Percentiles rank a stretch among this genome's conserved stretches.
phyloP scores from a whole-genome alignment of 768 basidiomycete genomes.

The Multifurca ochricompacta region DNA sequence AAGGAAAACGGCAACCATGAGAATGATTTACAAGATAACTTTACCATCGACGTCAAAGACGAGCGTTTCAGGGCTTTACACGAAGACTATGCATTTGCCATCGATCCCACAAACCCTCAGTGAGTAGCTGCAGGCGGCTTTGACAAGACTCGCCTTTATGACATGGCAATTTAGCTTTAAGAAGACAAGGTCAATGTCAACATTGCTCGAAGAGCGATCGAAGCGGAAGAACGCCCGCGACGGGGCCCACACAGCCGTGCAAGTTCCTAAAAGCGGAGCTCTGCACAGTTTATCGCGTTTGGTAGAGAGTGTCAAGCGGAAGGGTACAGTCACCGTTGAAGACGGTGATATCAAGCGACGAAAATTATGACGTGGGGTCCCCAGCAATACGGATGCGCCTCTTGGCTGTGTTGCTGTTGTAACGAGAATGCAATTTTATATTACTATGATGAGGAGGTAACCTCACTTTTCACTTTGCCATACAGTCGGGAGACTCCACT shows the following conservation, averaged over 20 bases:
- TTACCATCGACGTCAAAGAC: conserved; percentile 78
- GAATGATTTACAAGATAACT: conserved; percentile 69
- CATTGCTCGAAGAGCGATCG: conserved; percentile 77
- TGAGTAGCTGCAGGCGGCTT: conserved; percentile 35
- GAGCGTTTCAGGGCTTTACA: conserved; percentile 81
- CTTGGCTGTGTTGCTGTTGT: neutral
- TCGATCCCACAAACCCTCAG: conserved; percentile 95
- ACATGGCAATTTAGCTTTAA: conserved; percentile 55
- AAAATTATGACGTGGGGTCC: conserved; percentile 10
- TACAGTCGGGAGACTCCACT: neutral
- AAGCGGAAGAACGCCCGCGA: conserved; percentile 37
- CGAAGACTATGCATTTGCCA: conserved; percentile 87
- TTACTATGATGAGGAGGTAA: neutral
- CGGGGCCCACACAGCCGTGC: conserved; percentile 1
- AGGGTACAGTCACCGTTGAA: conserved; percentile 34
- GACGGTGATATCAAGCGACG: conserved; percentile 32
- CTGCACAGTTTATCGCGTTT: conserved; percentile 46
- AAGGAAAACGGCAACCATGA: conserved; percentile 44
- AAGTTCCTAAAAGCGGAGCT: neutral
- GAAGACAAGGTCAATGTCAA: conserved; percentile 85
- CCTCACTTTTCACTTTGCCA: neutral
- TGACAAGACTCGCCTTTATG: neutral
- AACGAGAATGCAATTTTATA: conserved; percentile 2
- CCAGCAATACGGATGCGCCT: neutral
- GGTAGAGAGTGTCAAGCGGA: conserved; percentile 85